These are phyloP conservation scores for Pythium folliculosum DNA, from an alignment of 352 stramenopile species.

Conservation along the genomic window DNA sequence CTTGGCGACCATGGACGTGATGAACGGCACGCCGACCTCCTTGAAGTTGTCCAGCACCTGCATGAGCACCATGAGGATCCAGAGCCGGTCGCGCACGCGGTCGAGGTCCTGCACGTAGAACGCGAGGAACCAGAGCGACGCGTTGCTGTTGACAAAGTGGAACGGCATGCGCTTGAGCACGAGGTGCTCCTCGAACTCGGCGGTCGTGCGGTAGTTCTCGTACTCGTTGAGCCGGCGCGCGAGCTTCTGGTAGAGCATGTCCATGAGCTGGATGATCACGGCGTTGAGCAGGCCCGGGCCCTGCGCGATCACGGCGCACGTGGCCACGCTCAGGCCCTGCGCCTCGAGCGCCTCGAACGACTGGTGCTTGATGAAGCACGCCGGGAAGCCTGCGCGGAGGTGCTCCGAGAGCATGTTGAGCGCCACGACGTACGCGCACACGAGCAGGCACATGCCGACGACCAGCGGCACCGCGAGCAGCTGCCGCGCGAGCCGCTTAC, in stretches of 20 bases:
- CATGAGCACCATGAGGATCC: constrained; percentile 67
- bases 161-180: constrained; percentile 77
- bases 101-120: constrained; percentile 62
- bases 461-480: constrained; percentile 53
- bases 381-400: constrained; percentile 40
- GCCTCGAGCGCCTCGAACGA: background rate
- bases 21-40: constrained; percentile 57
- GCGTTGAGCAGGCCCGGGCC: constrained; percentile 67
- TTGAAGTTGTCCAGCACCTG: constrained; percentile 75
- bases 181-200: constrained; percentile 69
- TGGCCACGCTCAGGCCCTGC: constrained; percentile 27
- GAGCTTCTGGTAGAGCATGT: constrained; percentile 65
- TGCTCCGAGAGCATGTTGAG: constrained; percentile 62
- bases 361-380: constrained; percentile 34
- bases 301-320: constrained; percentile 48
- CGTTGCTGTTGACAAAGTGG: constrained; percentile 79
- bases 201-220: constrained; percentile 70
- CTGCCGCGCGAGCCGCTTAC: constrained; percentile 45
- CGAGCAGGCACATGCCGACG: constrained; percentile 58
- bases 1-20: constrained; percentile 46
- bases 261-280: constrained; percentile 63
- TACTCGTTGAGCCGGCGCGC: constrained; percentile 65
- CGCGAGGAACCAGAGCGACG: constrained; percentile 66
- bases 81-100: constrained; percentile 60
- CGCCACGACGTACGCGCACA: constrained; percentile 54